Evolutionary conservation across 1,284 basidiomycete species (phyloP), one percentile per base, ranked within the genome.

Genomic region (Tylopilus sp.): DNA sequence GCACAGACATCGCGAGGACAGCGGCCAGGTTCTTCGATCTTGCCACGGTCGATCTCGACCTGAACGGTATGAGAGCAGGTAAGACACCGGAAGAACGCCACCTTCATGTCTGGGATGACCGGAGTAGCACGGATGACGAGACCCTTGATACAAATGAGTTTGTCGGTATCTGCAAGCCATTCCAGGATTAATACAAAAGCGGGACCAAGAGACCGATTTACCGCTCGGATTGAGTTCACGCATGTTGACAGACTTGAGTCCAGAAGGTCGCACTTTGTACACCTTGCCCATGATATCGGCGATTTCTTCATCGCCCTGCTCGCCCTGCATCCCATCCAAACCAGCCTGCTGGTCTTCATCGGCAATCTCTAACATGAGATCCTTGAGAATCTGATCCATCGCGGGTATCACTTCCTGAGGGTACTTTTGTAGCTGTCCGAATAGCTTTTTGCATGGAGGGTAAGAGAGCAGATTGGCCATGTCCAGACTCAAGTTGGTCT

Each of bases 51-150:
- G 49, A 99, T 97, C 64, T 97, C 94, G 55, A 92, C 91, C 64
- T 92, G 89, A 7, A 94, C 84, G 6, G 95, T 97, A 69, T 99
- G 95, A 51, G 88, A 89, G 69, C 97, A 99, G 34, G 87, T 88
- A n/a, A 92, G 74, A 72, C 96, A 99, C 41, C 95, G 89, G 83
- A 99, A 99, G 76, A 99, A 99, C 28, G 95, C 96, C 62, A 84
- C 80, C 71, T 93, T 94, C 97, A 99, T 99, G 70, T 99, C 96
- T 2, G 97, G 96, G 50, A 99, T 98, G 62, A 99, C 89, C 4
- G 96, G 92, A 0, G 96, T 98, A 0, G 94, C 92, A 35, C 97
- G 90, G 58, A 99, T 99, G 57, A 99, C 94, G 6, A 99, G 82
- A 45, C 97, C 96, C 66, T 96, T 97, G 71, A 99, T 86, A 44